Evolutionary conservation across 2,329 filamentous ascomycete genomes (phyloP), one percentile per base, ranked within the genome.

Genomic region (Aureobasidium zeae): DNA sequence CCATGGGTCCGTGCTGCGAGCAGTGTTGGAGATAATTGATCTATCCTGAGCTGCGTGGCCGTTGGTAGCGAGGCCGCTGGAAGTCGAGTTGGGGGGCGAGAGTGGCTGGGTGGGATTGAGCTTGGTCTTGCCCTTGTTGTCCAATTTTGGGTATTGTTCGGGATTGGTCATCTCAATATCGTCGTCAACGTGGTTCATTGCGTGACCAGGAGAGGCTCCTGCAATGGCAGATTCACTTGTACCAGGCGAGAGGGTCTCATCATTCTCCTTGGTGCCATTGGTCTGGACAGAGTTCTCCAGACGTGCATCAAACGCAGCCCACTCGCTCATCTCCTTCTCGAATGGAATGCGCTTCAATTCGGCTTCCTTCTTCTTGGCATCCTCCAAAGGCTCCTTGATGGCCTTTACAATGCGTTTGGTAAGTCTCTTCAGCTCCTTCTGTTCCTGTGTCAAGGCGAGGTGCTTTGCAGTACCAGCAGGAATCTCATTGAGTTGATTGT

Each of bases 361-460:
- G n/a, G 84, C 80, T 61, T 96, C 89, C 44, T 85, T 84, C 42
- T 74, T 75, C 34, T 87, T 65, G 1, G 86, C 86, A 44, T 76
- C 73, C 59, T 94, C 83, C 3, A 94, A 69, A 32, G 79, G 73
- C 11, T 83, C 79, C 59, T 93, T 85, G 22, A 94, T 74, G 1
- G 80, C 77, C 60, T 86, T 93, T 52, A 94, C 74, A 49, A 95
- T 94, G 19, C 87, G 78, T 63, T 93, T 94, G 17, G 84, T 86
- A n/a, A 94, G 68, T 53, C 82, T 83, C 55, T 85, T 83, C 49
- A 83, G 79, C 53, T 94, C 84, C 46, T 85, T 83, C 48, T 86
- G 77, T 54, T 94, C 86, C 8, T 72, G 52, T 1, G 61, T 65
- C 35, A 71, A 54, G 5, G 59, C 60, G 47, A 57, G 58, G 46